Evolutionary conservation across 1,139 yeast genomes (phyloP), one percentile per base, ranked within the genome.

Genomic region (Blastobotrys aristatus): DNA sequence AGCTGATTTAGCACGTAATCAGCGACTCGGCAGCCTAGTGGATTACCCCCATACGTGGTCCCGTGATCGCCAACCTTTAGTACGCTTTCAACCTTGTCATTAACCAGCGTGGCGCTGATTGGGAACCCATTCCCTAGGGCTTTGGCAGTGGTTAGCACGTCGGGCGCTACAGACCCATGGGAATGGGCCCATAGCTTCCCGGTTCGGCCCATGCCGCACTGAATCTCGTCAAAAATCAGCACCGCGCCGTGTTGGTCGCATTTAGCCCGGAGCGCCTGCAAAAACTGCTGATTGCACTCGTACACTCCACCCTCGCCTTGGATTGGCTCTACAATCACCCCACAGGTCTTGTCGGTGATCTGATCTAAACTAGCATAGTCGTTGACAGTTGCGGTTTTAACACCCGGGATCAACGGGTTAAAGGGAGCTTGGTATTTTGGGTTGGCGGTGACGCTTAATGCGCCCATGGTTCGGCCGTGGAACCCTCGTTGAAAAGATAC

Each of bases 41-140:
- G 97, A 65, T 92, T 92, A 46, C 98, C 98, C 53, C 98, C 98
- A 63, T 85, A 92, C 0, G 98, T 92, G 4, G 97, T 90, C 45
- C 98, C 98, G 64, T 92, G 98, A 63, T 92, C 98, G 48, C 98
- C 98, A 17, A 87, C 92, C 51, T 79, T 74, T 57, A 92, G 72
- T 1, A 74, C 79, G 13, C 72, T 66, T 63, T 88, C 95, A 29
- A 92, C 85, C 50, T 79, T 75, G 55, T 87, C 94, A 45, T 86
- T 79, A 47, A 92, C 80, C 77, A 92, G 76, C 3, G 95, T 86
- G 6, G 97, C 98, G 44, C 95, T 96, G 58, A 92, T 84, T 33
- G 98, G 98, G 73, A 81, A 88, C n/a, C 98, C 98, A 62, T 92
- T 92, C 51, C 98, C 98, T 39, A 92, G 73, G 1, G 97, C 97